Base-by-base conservation (phyloP, 1,139 yeast species). In the Williopsis jadinii region DNA sequence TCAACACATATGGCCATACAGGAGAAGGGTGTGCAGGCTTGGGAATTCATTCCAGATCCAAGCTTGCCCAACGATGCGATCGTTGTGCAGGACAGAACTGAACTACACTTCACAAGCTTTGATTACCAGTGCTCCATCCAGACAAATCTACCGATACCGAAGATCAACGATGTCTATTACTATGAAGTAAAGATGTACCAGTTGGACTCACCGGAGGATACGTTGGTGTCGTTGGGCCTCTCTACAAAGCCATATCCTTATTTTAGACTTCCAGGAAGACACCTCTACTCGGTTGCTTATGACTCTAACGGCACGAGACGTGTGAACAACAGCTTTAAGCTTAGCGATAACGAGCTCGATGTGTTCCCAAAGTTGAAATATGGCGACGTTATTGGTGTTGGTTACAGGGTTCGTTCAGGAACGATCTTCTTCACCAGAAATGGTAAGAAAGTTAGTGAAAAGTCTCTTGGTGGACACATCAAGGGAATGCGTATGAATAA, bases 381-480 rank as follows among this genome's bases (percentile, higher is more conserved):
- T 54, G 92, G 97, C 12, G 98, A 92, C 59, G 85, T 88, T 4
- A 82, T 92, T 13, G 98, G 98, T 0, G 81, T 90, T 48, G 98
- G 97, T 1, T 90, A 84, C 61, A 77, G 84, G 43, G 77, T 86
- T 4, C 69, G 84, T 15, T 68, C 84, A 0, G 97, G 97, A 0
- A 76, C 95, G 0, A 71, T 90, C 2, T 90, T 87, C 58, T 82
- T 90, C 49, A 90, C 97, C 0, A 80, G 95, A 49, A 92, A 92
- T 58, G 97, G 98, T 26, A 84, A 82, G 58, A 84, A 84, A 53
- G 64, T 88, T 30, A 78, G 77, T 42, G 92, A 83, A 57, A 73
- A 78, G 42, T 69, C 73, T 40, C 61, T 81, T 27, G 90, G 90
- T 3, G 92, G 90, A 1, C 86, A 87, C 28, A 72, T 85, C 58